Conservation (phyloP, 305 asterid species). For the Ilex paraguariensis region DNA sequence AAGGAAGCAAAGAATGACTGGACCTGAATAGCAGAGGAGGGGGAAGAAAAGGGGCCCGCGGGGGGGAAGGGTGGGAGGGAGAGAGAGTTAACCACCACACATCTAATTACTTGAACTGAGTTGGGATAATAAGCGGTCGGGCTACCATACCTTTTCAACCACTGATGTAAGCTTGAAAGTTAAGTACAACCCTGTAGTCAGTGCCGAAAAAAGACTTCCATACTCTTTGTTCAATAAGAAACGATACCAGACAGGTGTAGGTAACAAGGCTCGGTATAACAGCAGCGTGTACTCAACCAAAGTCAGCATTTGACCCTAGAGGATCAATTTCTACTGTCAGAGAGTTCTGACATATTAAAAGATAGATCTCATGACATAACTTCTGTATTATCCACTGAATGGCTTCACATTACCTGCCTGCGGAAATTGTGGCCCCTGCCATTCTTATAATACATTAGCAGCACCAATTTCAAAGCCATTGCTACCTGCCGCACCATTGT, state of each 20-base stretch:
- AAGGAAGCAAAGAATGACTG: conserved; percentile 62
- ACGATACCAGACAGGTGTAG: conserved; percentile 95
- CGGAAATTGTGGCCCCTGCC: conserved; percentile 89
- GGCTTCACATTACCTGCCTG: conserved; percentile 59
- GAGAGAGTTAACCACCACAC: neutral
- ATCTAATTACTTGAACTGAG: neutral
- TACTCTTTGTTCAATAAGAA: conserved; percentile 93
- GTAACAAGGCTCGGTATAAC: conserved; percentile 83
- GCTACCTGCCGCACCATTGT: conserved; percentile 80
- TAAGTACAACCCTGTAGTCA: conserved; percentile 85
- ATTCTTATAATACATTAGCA: conserved; percentile 80
- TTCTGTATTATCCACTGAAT: neutral
- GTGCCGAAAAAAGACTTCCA: conserved; percentile 88
- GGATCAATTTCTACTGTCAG: conserved; percentile 7
- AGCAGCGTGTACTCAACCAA: conserved; percentile 84
- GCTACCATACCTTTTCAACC: conserved; percentile 66
- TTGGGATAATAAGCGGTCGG: conserved; percentile 4
- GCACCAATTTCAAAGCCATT: conserved; percentile 78
- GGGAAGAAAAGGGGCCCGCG: too few species aligned
- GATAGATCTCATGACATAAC: neutral
- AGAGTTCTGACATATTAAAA: neutral
- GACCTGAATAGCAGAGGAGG: conserved; percentile 41
- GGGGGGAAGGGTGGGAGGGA: neutral
- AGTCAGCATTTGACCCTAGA: conserved; percentile 89
- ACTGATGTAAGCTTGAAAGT: conserved; percentile 85